These are phyloP conservation scores for Ensete glaucum DNA, from an alignment of 176 grass and related monocot species.

Conservation along the genomic window DNA sequence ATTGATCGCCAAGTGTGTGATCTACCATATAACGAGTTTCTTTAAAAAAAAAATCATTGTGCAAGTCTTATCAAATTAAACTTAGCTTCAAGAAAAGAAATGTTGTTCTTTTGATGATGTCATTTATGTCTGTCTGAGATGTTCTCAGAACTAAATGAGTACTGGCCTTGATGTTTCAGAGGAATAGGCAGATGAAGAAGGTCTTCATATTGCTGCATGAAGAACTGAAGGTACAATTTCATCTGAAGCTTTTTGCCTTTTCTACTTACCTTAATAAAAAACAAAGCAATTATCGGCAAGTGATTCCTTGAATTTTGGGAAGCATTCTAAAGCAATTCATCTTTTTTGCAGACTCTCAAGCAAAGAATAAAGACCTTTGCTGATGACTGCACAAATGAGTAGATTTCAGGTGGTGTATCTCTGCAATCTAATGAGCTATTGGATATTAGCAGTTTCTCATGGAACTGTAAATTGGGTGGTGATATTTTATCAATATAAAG, in stretches of 20 bases:
- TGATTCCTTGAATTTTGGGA: background rate
- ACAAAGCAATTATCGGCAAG: background rate
- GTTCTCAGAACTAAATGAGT: background rate
- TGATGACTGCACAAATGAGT: slow-evolving; percentile 41
- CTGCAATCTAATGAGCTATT: background rate
- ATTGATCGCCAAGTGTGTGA: too few species aligned
- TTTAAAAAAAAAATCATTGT: background rate
- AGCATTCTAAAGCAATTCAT: slow-evolving; percentile 26
- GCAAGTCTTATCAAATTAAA: background rate
- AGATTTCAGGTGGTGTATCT: slow-evolving; percentile 26
- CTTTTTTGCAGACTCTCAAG: slow-evolving; percentile 50
- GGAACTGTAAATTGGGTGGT: background rate
- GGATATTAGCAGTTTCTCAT: background rate
- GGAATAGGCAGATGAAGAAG: slow-evolving; percentile 81
- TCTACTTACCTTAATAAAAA: background rate
- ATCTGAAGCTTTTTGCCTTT: background rate
- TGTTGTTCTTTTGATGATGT: background rate
- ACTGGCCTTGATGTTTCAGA: slow-evolving; percentile 40
- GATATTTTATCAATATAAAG: background rate
- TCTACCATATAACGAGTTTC: too few species aligned
- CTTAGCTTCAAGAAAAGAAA: background rate
- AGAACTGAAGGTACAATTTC: slow-evolving; percentile 52
- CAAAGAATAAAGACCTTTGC: slow-evolving; percentile 55
- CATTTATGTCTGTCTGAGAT: background rate
- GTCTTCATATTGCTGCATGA: slow-evolving; percentile 79